A percentile compares a stretch with the other conserved stretches of the same genome.
phyloP scores from a whole-genome alignment of 176 grass and related monocot species.

The Urochloa ruziziensis region DNA sequence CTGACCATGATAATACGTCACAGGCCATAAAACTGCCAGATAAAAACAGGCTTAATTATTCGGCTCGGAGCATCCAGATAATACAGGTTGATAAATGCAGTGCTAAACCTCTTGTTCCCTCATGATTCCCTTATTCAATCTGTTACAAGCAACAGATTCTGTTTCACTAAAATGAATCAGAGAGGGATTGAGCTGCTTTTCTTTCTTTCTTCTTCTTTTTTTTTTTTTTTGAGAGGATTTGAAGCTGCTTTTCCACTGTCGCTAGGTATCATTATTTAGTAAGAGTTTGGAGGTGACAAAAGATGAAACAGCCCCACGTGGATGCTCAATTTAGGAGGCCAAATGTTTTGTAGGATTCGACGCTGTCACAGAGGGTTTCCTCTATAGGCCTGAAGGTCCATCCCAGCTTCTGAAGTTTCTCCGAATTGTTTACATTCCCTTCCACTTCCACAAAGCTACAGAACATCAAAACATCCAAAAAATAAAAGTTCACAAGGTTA shows the following conservation, averaged over 20 bases:
- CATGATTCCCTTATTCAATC: background rate
- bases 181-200: background rate
- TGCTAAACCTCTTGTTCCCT: background rate
- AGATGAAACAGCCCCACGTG: background rate
- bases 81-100: background rate
- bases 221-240: too few relatives aligned
- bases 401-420: slow-evolving; percentile 46
- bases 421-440: background rate
- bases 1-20: background rate
- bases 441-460: slow-evolving; percentile 48
- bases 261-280: background rate
- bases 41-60: too few relatives aligned
- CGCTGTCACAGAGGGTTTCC: slow-evolving; percentile 37
- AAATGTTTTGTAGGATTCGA: slow-evolving; percentile 46
- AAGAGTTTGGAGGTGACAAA: background rate
- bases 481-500: slow-evolving; percentile 8
- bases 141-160: background rate
- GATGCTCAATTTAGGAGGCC: slow-evolving; percentile 27
- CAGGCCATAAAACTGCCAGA: too few relatives aligned
- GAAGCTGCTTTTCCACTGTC: background rate
- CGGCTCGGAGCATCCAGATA: too few relatives aligned
- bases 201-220: too few relatives aligned
- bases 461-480: background rate
- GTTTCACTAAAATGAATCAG: background rate
- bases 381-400: slow-evolving; percentile 45